Evolutionary conservation across 371 early-diverging fungal species (phyloP).

Genomic region (Nosema muscidifuracis): DNA sequence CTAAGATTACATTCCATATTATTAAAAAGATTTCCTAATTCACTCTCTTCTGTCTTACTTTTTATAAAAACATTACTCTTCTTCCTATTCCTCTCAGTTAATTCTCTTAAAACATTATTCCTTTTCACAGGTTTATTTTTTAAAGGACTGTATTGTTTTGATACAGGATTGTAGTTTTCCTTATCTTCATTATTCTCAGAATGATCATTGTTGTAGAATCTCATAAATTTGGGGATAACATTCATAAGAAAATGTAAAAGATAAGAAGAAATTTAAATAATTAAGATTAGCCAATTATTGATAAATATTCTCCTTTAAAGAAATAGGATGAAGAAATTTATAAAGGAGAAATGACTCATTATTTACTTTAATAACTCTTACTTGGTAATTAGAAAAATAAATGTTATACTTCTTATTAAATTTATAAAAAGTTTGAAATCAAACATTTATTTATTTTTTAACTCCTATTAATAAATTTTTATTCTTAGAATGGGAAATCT

Average conservation of each 20-base stretch:
- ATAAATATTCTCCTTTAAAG: no score
- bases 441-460: no score
- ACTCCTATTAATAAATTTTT: no score
- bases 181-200: conserved; percentile 1
- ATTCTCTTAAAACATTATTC: conserved; percentile 15
- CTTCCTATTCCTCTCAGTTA: conserved; percentile 8
- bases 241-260: neutral
- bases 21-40: conserved; percentile 21
- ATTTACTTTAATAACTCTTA: no score
- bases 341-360: no score
- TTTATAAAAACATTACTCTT: neutral
- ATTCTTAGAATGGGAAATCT: no score
- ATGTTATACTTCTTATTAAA: no score
- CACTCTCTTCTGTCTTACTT: conserved; percentile 3
- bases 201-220: neutral
- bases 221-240: conserved; percentile 15
- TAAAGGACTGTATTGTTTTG: conserved; percentile 20
- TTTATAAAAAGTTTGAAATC: no score
- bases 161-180: conserved; percentile 29
- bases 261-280: no score
- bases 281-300: no score
- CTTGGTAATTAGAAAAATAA: no score
- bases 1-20: neutral
- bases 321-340: no score
- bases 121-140: conserved; percentile 17